Evolutionary conservation across 352 stramenopile genomes (phyloP).

Genomic region (Pythium biforme): DNA sequence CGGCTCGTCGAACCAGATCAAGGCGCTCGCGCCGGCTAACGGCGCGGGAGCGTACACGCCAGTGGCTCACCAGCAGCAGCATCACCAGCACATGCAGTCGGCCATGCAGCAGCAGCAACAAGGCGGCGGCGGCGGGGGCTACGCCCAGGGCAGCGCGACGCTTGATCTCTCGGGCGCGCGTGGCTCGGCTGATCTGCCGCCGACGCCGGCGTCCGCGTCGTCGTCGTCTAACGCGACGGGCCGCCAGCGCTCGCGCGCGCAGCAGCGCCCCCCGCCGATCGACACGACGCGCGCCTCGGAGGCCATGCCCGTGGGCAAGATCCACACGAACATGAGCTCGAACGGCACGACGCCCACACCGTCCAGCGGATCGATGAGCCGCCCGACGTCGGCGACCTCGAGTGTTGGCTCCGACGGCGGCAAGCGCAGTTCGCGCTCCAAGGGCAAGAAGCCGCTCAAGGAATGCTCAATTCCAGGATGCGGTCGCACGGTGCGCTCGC

Average conservation of each 20-base stretch:
- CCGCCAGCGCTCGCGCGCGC: conserved; percentile 15
- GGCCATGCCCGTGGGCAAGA: conserved; percentile 21
- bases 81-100: neutral
- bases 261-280: conserved; percentile 26
- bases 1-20: conserved; percentile 19
- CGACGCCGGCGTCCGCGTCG: neutral
- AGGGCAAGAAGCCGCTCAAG: conserved; percentile 78
- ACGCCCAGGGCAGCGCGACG: neutral
- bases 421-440: conserved; percentile 27
- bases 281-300: conserved; percentile 25
- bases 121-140: too few species aligned
- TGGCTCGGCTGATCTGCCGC: conserved; percentile 8
- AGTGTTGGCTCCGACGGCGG: conserved; percentile 16
- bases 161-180: conserved; percentile 14
- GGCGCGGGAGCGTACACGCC: conserved; percentile 28
- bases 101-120: too few species aligned
- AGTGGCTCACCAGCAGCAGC: conserved; percentile 18
- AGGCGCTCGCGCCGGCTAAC: conserved; percentile 26
- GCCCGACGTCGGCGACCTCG: conserved; percentile 25
- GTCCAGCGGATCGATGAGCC: conserved; percentile 19
- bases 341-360: conserved; percentile 15
- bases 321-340: conserved; percentile 9
- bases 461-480: conserved; percentile 78
- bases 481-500: conserved; percentile 71
- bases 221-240: too few species aligned